A percentile compares a stretch with the other conserved stretches of the same genome.
Evolutionary conservation across 768 basidiomycete genomes (phyloP).

Genomic region (Suillus plorans): DNA sequence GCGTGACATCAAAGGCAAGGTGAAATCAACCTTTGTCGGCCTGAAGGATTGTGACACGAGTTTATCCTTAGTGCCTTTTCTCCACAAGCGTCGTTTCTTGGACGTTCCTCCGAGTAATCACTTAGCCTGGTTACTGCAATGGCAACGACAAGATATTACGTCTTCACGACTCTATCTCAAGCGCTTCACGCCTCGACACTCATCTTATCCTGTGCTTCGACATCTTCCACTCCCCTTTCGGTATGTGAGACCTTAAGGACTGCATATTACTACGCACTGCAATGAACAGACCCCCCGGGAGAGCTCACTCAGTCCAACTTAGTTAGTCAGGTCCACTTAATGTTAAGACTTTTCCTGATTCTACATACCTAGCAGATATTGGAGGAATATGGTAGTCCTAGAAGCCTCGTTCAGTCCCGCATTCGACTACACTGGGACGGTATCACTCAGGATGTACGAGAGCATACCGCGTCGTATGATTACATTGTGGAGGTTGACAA

Average conservation of each 20-base stretch:
- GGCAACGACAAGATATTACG: constrained; percentile 8
- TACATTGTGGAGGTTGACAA: not conserved
- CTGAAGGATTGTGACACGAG: constrained; percentile 1
- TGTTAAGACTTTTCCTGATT: not conserved
- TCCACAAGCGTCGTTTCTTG: not conserved
- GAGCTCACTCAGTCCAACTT: not conserved
- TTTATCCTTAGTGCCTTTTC: not conserved
- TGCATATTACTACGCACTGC: not conserved
- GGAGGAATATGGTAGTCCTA: not conserved
- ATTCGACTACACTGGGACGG: not conserved
- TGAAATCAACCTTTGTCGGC: not conserved
- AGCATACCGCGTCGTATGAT: not conserved
- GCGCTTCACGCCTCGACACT: not conserved
- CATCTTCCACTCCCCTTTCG: not conserved
- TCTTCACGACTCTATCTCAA: constrained; percentile 2
- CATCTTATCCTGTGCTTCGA: not conserved
- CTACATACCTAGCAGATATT: not conserved
- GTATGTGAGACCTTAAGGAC: constrained; percentile 1
- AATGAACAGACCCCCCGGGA: no score
- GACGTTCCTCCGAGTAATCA: not conserved
- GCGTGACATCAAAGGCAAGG: not conserved
- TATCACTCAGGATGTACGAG: not conserved
- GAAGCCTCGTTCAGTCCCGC: not conserved
- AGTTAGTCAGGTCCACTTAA: not conserved
- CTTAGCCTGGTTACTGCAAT: constrained; percentile 4